Base-by-base conservation (phyloP, 1,139 yeast species). In the Scheffersomyces segobiensis region DNA sequence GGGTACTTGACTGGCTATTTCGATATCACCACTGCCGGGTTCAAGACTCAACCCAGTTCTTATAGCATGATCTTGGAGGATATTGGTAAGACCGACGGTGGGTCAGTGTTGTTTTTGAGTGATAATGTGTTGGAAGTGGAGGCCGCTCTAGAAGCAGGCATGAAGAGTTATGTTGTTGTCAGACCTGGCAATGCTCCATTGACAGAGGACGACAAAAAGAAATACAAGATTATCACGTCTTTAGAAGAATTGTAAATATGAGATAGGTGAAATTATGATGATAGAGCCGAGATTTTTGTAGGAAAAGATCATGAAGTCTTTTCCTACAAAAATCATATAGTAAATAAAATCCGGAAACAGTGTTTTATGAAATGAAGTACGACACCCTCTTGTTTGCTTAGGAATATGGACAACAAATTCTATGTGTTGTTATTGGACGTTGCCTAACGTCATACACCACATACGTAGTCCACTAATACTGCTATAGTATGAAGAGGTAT, bases 1-100 rank as follows among this genome's bases (percentile, higher is more conserved):
- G 71, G 74, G 0, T 68, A 71, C 39, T 70, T 93, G 46, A 65
- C 77, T 6, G 96, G 89, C 5, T 93, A 92, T 74, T 93, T 86
- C 68, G 98, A 93, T 72, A 91, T 96, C 50, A 86, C 87, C 53
- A 91, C 93, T 14, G 86, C 93, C 0, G 98, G 98, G 0, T 84
- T 79, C 63, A 93, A 93, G 71, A 79, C 77, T 19, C 88, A 85
- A 22, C 51, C 72, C 0, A 53, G 67, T 6, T 89, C 97, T 8
- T 93, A 93, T 71, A 63, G 56, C 10, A 81, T 71, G 50, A 93
- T 93, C 48, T 69, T 85, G 8, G 60, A 70, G n/a, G 75, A 68
- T n/a, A 83, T 89, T 47, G 80, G 76, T 60, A 57, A 61, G 57
- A 21, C 67, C 12, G 55, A 58, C 8, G 52, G 70, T 1, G 68